phyloP scores from a whole-genome alignment of 2,329 filamentous ascomycete genomes.

The Fulvia fulva region DNA sequence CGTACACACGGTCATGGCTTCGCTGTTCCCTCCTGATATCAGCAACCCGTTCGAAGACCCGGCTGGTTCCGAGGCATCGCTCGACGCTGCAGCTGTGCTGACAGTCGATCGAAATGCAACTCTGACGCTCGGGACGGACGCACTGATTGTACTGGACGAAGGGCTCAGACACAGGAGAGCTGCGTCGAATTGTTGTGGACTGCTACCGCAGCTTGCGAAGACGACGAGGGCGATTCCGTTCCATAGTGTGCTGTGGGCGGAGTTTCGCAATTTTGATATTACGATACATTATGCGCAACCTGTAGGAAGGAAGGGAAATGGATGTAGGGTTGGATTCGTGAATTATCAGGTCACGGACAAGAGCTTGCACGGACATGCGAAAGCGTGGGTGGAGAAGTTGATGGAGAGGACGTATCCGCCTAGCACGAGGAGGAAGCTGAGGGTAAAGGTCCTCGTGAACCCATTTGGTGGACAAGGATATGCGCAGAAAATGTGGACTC shows the following conservation, averaged over 20 bases:
- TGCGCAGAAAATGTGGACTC: conserved; percentile 69
- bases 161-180: conserved; percentile 46
- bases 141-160: conserved; percentile 59
- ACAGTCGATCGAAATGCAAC: conserved; percentile 55
- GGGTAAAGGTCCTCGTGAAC: conserved; percentile 85
- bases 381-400: conserved; percentile 61
- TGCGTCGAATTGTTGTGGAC: conserved; percentile 53
- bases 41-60: conserved; percentile 32
- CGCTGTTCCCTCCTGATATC: background rate
- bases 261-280: conserved; percentile 57
- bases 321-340: conserved; percentile 58
- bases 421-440: conserved; percentile 61
- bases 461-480: conserved; percentile 81
- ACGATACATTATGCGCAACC: conserved; percentile 69
- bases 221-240: conserved; percentile 63
- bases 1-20: background rate
- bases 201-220: conserved; percentile 45
- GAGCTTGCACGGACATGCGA: conserved; percentile 46
- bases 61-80: conserved; percentile 21
- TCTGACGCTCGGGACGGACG: conserved; percentile 58
- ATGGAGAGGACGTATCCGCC: conserved; percentile 67
- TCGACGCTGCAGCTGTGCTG: conserved; percentile 21
- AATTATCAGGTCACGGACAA: conserved; percentile 56
- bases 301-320: conserved; percentile 49
- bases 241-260: conserved; percentile 81